Conservation (phyloP, 768 basidiomycete genomes). For the Termitomyces bulborhizus region DNA sequence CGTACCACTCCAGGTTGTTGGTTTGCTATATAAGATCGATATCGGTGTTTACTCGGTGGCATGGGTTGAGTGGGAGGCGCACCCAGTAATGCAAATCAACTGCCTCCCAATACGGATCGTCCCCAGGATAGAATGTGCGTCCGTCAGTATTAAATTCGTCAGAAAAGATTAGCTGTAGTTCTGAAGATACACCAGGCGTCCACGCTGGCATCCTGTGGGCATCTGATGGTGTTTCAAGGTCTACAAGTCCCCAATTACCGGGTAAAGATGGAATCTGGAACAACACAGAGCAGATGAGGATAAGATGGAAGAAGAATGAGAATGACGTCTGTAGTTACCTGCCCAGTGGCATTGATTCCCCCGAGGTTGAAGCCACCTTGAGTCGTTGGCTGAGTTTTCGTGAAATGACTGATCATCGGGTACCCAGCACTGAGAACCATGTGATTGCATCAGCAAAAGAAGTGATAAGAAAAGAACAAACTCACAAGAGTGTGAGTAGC, state of each 20-base stretch:
- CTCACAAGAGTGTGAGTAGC: slow-evolving; percentile 58
- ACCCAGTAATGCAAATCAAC: slow-evolving; percentile 76
- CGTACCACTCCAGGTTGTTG: slow-evolving; percentile 81
- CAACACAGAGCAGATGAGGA: neutral
- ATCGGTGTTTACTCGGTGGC: neutral
- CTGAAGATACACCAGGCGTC: slow-evolving; percentile 39
- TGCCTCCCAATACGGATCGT: slow-evolving; percentile 87
- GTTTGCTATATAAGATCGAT: slow-evolving; percentile 36
- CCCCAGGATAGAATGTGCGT: slow-evolving; percentile 72
- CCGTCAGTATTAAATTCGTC: slow-evolving; percentile 77
- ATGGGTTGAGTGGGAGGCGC: neutral
- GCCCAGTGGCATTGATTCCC: slow-evolving; percentile 62
- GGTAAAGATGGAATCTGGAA: slow-evolving; percentile 50
- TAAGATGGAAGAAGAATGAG: slow-evolving; percentile 11
- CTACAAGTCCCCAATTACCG: slow-evolving; percentile 52
- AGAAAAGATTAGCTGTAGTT: slow-evolving; percentile 58
- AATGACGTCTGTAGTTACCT: slow-evolving; percentile 27
- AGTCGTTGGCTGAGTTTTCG: slow-evolving; percentile 15
- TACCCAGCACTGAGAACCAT: slow-evolving; percentile 26
- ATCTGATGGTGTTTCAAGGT: slow-evolving; percentile 46
- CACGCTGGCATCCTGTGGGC: slow-evolving; percentile 53
- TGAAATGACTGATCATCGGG: slow-evolving; percentile 29
- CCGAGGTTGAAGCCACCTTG: slow-evolving; percentile 32
- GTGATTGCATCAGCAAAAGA: neutral
- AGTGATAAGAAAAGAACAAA: slow-evolving; percentile 15